Percentiles rank a stretch among this genome's conserved stretches.
These are phyloP conservation scores for Hygrophila difformis DNA, from an alignment of 257 asterid species.

Conservation along the genomic window DNA sequence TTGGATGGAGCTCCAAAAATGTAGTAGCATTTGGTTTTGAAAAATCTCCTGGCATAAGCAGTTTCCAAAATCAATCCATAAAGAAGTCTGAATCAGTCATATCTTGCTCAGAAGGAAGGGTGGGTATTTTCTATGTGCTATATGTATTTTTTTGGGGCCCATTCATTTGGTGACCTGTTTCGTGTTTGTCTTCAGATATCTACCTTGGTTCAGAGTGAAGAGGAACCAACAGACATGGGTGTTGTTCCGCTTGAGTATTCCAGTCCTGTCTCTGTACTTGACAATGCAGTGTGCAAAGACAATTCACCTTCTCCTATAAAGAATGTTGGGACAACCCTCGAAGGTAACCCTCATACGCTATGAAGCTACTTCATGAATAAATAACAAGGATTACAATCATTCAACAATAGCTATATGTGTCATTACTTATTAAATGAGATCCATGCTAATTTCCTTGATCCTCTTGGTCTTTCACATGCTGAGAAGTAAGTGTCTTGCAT, in stretches of 20 bases:
- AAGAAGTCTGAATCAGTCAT: conserved; percentile 13
- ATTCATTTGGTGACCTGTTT: too few species aligned
- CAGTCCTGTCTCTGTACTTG: conserved; percentile 67
- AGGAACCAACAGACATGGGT: conserved; percentile 29
- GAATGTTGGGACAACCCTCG: conserved; percentile 24
- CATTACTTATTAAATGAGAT: too few species aligned
- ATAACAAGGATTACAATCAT: too few species aligned
- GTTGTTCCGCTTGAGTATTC: conserved; percentile 40
- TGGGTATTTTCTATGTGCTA: conserved; percentile 17
- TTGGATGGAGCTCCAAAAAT: conserved; percentile 24
- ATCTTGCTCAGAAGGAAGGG: conserved; percentile 30
- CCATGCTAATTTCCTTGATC: too few species aligned
- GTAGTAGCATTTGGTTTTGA: conserved; percentile 25
- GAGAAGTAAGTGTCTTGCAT: too few species aligned
- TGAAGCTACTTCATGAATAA: too few species aligned
- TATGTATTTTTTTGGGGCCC: background rate
- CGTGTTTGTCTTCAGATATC: conserved; percentile 29
- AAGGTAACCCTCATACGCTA: conserved; percentile 27
- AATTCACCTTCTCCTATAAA: conserved; percentile 44
- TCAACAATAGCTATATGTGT: too few species aligned
- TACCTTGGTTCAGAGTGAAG: conserved; percentile 17
- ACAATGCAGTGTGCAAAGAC: conserved; percentile 25
- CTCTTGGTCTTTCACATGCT: too few species aligned
- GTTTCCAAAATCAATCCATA: background rate
- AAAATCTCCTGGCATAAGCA: conserved; percentile 21